Percentiles rank a stretch among this genome's conserved stretches.
Evolutionary conservation across 305 asterid species (phyloP).

Genomic region (Ajuga reptans): DNA sequence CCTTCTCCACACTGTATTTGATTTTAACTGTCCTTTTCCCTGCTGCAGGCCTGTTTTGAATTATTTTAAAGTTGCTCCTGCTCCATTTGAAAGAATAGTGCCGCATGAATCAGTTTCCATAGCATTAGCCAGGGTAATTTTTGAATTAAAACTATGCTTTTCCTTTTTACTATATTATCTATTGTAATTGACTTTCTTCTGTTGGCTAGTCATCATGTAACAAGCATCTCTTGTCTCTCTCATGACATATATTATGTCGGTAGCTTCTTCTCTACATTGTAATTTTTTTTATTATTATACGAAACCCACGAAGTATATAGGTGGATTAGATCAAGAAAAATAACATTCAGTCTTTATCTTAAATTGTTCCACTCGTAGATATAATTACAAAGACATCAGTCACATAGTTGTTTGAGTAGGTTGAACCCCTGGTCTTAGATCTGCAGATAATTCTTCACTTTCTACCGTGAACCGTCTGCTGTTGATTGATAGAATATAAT

Average conservation of each 20-base stretch:
- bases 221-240: background rate
- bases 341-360: background rate
- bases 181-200: background rate
- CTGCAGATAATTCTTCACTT: background rate
- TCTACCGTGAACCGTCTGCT: background rate
- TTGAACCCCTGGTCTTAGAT: background rate
- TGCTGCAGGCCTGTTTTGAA: constrained; percentile 54
- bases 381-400: background rate
- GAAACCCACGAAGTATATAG: background rate
- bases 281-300: background rate
- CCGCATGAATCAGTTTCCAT: constrained; percentile 29
- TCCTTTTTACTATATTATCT: background rate
- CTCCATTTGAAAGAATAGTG: constrained; percentile 71
- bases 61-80: constrained; percentile 73
- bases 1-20: no score
- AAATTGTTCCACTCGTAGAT: background rate
- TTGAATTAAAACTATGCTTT: background rate
- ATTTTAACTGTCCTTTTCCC: constrained; percentile 11
- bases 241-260: background rate
- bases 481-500: background rate
- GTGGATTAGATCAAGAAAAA: background rate
- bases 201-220: background rate
- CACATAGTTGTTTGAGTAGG: background rate
- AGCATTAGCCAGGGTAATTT: constrained; percentile 43
- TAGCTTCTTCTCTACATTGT: background rate